Conservation (phyloP, 2,329 filamentous ascomycete genomes). For the Xylariaceae sp. region DNA sequence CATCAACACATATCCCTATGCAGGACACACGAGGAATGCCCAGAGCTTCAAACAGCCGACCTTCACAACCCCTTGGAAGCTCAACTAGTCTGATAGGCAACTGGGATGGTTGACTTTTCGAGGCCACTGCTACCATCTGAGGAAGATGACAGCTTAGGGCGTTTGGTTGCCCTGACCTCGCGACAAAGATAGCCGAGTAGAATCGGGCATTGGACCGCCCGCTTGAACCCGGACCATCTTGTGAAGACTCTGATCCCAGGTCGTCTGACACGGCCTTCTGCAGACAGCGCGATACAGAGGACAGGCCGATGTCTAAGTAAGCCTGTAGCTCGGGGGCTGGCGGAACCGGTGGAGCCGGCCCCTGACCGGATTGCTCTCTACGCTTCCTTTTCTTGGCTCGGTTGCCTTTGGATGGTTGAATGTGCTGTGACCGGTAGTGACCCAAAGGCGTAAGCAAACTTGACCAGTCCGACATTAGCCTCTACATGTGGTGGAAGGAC, state of each 20-base stretch:
- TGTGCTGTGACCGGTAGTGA: constrained; percentile 51
- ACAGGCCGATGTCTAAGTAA: constrained; percentile 60
- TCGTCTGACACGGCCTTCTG: constrained; percentile 37
- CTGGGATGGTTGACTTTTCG: constrained; percentile 36
- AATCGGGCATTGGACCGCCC: constrained; percentile 8
- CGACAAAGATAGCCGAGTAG: constrained; percentile 54
- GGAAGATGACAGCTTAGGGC: constrained; percentile 57
- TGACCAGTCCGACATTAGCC: constrained; percentile 12
- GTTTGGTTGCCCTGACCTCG: constrained; percentile 52
- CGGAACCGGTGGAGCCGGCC: constrained; percentile 23
- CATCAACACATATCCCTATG: constrained; percentile 52
- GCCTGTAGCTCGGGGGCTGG: constrained; percentile 48
- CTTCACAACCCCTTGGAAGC: constrained; percentile 55
- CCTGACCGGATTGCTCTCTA: constrained; percentile 26
- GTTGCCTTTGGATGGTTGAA: constrained; percentile 56
- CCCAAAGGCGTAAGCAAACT: constrained; percentile 62
- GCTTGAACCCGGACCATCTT: neutral
- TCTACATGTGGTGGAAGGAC: neutral
- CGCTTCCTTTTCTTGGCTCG: constrained; percentile 50
- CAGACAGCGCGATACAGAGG: constrained; percentile 56
- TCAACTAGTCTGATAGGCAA: constrained; percentile 53
- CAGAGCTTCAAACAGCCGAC: constrained; percentile 51
- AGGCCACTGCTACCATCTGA: constrained; percentile 48
- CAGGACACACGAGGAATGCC: constrained; percentile 61
- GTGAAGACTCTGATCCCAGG: neutral